Conservation (phyloP, 2,329 filamentous ascomycete genomes). For the Sporothrix protearum region DNA sequence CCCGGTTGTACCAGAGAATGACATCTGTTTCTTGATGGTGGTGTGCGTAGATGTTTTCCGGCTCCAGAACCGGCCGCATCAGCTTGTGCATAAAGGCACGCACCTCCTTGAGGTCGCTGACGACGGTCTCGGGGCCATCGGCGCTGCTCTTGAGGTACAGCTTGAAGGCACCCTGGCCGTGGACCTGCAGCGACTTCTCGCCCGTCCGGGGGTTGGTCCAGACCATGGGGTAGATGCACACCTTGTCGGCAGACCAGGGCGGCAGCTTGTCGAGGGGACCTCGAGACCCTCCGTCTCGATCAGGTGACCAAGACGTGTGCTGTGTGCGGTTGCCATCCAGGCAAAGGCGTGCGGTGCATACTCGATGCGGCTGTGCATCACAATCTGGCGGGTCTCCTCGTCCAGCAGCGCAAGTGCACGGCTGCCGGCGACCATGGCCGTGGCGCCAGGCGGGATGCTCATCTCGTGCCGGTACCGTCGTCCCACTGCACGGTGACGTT, state of each 20-base stretch:
- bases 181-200: constrained; percentile 35
- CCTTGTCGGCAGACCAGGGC: constrained; percentile 33
- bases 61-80: constrained; percentile 37
- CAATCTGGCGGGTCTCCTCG: constrained; percentile 32
- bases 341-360: constrained; percentile 39
- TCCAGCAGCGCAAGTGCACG: constrained; percentile 32
- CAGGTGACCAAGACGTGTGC: constrained; percentile 35
- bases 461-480: constrained; percentile 37
- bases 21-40: constrained; percentile 39
- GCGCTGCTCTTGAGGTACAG: constrained; percentile 35
- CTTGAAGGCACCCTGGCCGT: constrained; percentile 38
- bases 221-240: constrained; percentile 39
- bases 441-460: constrained; percentile 36
- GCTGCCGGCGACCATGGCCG: constrained; percentile 34
- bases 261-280: constrained; percentile 35
- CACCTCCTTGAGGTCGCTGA: constrained; percentile 34
- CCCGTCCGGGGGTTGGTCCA: constrained; percentile 38
- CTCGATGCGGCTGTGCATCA: constrained; percentile 36
- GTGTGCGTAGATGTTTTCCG: constrained; percentile 38
- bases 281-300: constrained; percentile 32
- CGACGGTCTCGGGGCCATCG: constrained; percentile 30
- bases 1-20: constrained; percentile 40
- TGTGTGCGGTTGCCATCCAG: constrained; percentile 39
- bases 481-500: constrained; percentile 34
- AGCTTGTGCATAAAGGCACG: constrained; percentile 37